These are phyloP conservation scores for Phytopythium aichiense DNA, from an alignment of 352 stramenopile genomes.

Conservation along the genomic window DNA sequence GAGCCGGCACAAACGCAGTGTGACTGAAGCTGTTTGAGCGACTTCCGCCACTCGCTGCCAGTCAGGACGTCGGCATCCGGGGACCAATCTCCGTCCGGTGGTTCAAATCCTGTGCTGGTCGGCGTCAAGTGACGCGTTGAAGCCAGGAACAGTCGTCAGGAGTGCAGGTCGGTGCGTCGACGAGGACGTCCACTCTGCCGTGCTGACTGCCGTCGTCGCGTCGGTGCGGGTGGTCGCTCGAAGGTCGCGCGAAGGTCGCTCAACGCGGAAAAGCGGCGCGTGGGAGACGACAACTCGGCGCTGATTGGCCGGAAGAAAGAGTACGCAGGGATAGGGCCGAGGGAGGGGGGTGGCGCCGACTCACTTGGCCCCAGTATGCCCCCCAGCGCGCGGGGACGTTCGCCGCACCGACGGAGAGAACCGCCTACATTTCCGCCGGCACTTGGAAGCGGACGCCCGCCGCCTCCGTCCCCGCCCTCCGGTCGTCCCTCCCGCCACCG, in stretches of 20 bases:
- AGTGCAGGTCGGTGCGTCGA: too few relatives aligned
- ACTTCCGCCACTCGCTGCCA: too few relatives aligned
- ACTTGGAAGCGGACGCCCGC: neutral
- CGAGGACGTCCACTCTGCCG: too few relatives aligned
- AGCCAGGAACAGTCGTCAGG: too few relatives aligned
- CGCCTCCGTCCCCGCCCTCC: too few relatives aligned
- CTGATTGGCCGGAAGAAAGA: conserved; percentile 3
- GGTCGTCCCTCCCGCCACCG: too few relatives aligned
- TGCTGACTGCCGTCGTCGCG: neutral
- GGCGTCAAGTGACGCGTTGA: too few relatives aligned
- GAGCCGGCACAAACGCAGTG: too few relatives aligned
- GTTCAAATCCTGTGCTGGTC: too few relatives aligned
- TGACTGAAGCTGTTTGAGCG: too few relatives aligned
- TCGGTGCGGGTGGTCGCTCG: neutral
- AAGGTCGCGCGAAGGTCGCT: conserved; percentile 7
- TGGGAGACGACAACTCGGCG: neutral
- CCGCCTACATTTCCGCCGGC: conserved; percentile 2
- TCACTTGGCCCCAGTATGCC: neutral
- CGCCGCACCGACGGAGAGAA: neutral
- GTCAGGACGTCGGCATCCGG: too few relatives aligned
- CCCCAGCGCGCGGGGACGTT: neutral
- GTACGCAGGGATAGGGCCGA: neutral
- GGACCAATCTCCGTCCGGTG: too few relatives aligned
- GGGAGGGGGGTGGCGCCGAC: neutral
- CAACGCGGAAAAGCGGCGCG: neutral